Base-by-base conservation (phyloP, 2,329 filamentous ascomycete genomes). In the Thermochaetoides dissita region DNA sequence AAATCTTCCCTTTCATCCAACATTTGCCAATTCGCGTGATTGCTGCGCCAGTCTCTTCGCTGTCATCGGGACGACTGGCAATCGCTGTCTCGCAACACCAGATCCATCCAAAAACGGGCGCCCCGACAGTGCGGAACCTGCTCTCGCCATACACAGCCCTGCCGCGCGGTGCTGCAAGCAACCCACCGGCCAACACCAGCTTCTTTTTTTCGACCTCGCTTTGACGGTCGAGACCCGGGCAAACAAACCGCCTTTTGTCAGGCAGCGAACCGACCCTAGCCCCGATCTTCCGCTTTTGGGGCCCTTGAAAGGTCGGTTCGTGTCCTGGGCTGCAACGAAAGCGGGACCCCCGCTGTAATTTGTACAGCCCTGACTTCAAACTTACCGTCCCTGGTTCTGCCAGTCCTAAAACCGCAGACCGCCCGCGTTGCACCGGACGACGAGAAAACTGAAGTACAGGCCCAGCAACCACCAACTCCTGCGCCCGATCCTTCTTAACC, bases 351-450 rank as follows among this genome's bases (percentile, higher is more conserved):
- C 51, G 50, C 51, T 50, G 50, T 46, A 44, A 46, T 37, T 49
- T 42, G 44, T 38, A 37, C 33, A 38, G 34, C 34, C 44, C 39
- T 45, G 40, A 36, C 17, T 5, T 24, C 17, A 24, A 24, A 24
- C 17, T 24, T 24, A 43, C 42, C 45, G 41, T 46, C 46, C 45
- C 43, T 43, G 44, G 50, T 46, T 49, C 47, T 49, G 48, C 49
- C 47, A 48, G 41, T 36, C 37, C 42, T 39, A 28, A 39, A 46
- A 39, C 46, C 43, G 49, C 51, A 51, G 52, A 53, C 50, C 51
- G 50, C 51, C 51, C 49, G 46, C 47, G 52, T 54, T 54, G 52
- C 52, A 54, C 52, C 48, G 51, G 52, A 53, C 52, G 51, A 54
- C 51, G 46, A 54, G 48, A 54, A 49, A 54, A 53, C 44, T 43